phyloP scores from a whole-genome alignment of 1,284 basidiomycete genomes.

The Ustilago trichophora region DNA sequence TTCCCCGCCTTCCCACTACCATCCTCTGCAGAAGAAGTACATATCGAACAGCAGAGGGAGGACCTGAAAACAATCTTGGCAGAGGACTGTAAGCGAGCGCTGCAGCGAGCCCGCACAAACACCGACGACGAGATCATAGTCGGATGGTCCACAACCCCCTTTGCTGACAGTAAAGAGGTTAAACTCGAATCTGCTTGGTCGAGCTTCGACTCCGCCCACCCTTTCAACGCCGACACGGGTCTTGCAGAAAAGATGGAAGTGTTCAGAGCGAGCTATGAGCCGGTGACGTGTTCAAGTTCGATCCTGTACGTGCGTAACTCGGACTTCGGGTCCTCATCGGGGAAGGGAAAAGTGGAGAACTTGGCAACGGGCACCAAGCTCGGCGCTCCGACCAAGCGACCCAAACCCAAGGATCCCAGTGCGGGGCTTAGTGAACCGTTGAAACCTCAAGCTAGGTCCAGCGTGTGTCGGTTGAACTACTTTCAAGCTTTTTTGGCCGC shows the following conservation, averaged over 20 bases:
- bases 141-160: slow-evolving; percentile 8
- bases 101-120: neutral
- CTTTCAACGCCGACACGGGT: neutral
- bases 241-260: neutral
- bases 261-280: slow-evolving; percentile 7
- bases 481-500: slow-evolving; percentile 10
- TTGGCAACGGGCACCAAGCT: slow-evolving; percentile 28
- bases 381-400: slow-evolving; percentile 31
- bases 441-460: slow-evolving; percentile 21
- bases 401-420: neutral
- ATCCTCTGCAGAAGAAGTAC: neutral
- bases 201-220: neutral
- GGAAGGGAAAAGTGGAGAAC: slow-evolving; percentile 17
- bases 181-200: slow-evolving; percentile 20
- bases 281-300: slow-evolving; percentile 23
- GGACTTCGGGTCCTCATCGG: too few species aligned
- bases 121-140: neutral
- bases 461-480: slow-evolving; percentile 18
- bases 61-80: slow-evolving; percentile 9
- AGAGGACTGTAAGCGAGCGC: slow-evolving; percentile 13
- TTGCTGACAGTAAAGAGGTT: slow-evolving; percentile 17
- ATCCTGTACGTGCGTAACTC: too few species aligned
- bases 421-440: slow-evolving; percentile 5
- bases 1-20: slow-evolving; percentile 18
- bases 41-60: slow-evolving; percentile 4